Evolutionary conservation across 805 yeast genomes (phyloP).

Genomic region (Pichia eremophila): DNA sequence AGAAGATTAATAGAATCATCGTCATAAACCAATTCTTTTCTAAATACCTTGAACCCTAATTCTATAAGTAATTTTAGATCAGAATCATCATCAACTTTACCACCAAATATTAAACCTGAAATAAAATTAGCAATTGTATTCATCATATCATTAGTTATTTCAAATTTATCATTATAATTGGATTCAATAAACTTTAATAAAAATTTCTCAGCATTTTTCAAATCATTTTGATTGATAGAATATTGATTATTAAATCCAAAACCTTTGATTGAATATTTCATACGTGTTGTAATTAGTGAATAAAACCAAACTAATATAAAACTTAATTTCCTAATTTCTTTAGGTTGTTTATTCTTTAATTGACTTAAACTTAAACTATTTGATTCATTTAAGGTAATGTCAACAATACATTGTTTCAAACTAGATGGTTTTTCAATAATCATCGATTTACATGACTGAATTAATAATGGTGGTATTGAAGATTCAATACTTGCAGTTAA

Average conservation of each 20-base stretch:
- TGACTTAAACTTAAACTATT: slow-evolving; percentile 7
- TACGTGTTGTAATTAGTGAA: slow-evolving; percentile 48
- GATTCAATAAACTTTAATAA: slow-evolving; percentile 34
- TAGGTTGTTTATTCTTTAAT: slow-evolving; percentile 18
- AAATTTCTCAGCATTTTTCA: slow-evolving; percentile 37
- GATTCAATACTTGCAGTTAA: slow-evolving; percentile 50
- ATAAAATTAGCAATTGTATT: slow-evolving; percentile 33
- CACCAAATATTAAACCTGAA: slow-evolving; percentile 55
- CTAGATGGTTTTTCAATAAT: slow-evolving; percentile 59
- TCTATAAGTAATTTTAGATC: slow-evolving; percentile 32
- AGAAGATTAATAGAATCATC: slow-evolving; percentile 4
- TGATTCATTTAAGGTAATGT: slow-evolving; percentile 19
- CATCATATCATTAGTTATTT: not conserved
- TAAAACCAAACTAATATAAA: slow-evolving; percentile 66
- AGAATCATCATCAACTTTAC: slow-evolving; percentile 37
- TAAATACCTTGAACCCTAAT: slow-evolving; percentile 33
- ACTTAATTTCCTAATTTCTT: slow-evolving; percentile 37
- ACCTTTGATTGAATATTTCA: slow-evolving; percentile 42
- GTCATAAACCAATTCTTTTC: slow-evolving; percentile 25
- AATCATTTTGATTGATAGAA: slow-evolving; percentile 71
- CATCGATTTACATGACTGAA: slow-evolving; percentile 45
- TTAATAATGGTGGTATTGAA: slow-evolving; percentile 44
- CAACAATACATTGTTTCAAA: slow-evolving; percentile 35
- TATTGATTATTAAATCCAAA: slow-evolving; percentile 51
- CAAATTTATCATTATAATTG: not conserved